A percentile compares a stretch with the other conserved stretches of the same genome.
Evolutionary conservation across 1,284 basidiomycete species (phyloP).

Genomic region (Cutaneotrichosporon sp.): DNA sequence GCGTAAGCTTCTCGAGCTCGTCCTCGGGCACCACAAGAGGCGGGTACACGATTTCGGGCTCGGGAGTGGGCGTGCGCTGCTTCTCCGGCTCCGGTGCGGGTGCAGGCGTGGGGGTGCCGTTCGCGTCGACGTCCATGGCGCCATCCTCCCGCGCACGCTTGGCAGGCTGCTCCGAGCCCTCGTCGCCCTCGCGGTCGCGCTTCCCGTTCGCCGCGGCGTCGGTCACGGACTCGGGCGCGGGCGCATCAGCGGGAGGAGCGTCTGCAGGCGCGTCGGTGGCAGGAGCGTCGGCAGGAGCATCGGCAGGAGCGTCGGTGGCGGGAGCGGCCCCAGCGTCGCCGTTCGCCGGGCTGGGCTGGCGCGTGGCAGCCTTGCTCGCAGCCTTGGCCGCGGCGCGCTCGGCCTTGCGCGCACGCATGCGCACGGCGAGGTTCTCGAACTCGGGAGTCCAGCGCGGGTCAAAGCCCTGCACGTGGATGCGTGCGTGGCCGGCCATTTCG

Average conservation of each 20-base stretch:
- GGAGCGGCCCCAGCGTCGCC: too few species aligned
- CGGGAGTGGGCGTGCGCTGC: slow-evolving; percentile 1
- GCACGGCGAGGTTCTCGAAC: slow-evolving; percentile 82
- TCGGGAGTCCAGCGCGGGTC: slow-evolving; percentile 79
- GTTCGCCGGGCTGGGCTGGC: slow-evolving; percentile 4
- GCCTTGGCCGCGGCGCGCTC: slow-evolving; percentile 64
- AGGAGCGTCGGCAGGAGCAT: not conserved
- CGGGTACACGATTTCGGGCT: slow-evolving; percentile 30
- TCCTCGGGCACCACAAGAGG: slow-evolving; percentile 39
- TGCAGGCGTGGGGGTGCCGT: slow-evolving; percentile 3
- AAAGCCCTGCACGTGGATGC: slow-evolving; percentile 81
- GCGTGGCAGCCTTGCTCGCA: slow-evolving; percentile 73
- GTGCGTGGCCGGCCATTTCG: slow-evolving; percentile 83
- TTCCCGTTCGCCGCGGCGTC: slow-evolving; percentile 27
- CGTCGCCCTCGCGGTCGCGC: slow-evolving; percentile 30
- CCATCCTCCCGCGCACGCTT: slow-evolving; percentile 73
- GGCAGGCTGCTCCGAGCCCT: slow-evolving; percentile 44
- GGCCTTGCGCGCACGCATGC: slow-evolving; percentile 68
- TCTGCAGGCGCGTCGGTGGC: slow-evolving; percentile 16
- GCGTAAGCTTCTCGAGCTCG: slow-evolving; percentile 26
- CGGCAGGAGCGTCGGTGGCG: too few species aligned
- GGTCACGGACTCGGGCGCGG: too few species aligned
- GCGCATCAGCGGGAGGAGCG: slow-evolving; percentile 14
- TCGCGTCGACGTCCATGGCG: slow-evolving; percentile 51
- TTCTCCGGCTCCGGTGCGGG: not conserved